These are phyloP conservation scores for Cucurbita ficifolia DNA, from an alignment of 306 rosid species.

Conservation along the genomic window DNA sequence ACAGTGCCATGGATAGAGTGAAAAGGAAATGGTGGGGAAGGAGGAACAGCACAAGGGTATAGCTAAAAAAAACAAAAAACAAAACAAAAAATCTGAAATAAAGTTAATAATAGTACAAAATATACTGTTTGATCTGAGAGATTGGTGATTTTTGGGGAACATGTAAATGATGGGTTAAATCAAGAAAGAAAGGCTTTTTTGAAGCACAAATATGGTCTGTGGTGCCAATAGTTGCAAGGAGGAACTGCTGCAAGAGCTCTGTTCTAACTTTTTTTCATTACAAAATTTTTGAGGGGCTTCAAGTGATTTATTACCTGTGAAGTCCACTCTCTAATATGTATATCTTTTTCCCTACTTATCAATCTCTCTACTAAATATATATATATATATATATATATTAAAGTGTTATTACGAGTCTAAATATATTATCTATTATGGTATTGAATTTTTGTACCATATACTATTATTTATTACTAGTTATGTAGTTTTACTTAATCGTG, in stretches of 20 bases:
- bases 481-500: too few species aligned
- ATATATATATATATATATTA: too few species aligned
- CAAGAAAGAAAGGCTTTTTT: not conserved
- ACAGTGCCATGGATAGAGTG: slow-evolving; percentile 45
- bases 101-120: not conserved
- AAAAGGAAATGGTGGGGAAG: slow-evolving; percentile 97
- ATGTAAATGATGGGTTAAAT: slow-evolving; percentile 2
- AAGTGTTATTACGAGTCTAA: too few species aligned
- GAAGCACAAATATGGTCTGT: not conserved
- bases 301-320: slow-evolving; percentile 12
- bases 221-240: slow-evolving; percentile 9
- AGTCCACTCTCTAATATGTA: slow-evolving; percentile 19
- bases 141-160: slow-evolving; percentile 1
- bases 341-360: slow-evolving; percentile 8
- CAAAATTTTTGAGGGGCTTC: slow-evolving; percentile 4
- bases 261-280: not conserved
- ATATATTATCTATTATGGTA: too few species aligned
- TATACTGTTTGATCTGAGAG: not conserved
- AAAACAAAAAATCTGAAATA: not conserved
- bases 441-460: too few species aligned
- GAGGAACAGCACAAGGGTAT: slow-evolving; percentile 73
- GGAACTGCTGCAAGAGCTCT: slow-evolving; percentile 14
- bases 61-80: slow-evolving; percentile 18
- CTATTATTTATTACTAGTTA: too few species aligned
- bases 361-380: not conserved